Evolutionary conservation across 345 rosid genomes (phyloP), one percentile per base, ranked within the genome.

Genomic region (Sonneratia alba): DNA sequence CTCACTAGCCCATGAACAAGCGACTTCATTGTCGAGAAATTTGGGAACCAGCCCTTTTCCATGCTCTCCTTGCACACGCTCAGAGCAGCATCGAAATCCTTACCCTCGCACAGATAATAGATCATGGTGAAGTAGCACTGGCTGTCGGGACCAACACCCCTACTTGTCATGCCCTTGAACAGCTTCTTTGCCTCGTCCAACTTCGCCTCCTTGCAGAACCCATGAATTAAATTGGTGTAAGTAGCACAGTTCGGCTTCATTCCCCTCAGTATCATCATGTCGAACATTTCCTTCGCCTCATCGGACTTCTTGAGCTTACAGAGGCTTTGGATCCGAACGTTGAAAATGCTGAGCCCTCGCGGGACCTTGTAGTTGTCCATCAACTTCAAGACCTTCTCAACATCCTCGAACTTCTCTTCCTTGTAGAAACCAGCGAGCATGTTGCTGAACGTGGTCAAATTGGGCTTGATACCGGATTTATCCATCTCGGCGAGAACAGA

Each of bases 401-500:
- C 92, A 9, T 95, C 97, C 3, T 87, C 96, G 43, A 36, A 73
- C 85, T 83, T 95, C 78, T 85, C 91, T 73, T 90, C 99, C 18
- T 37, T 70, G 36, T 95, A 92, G 78, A 90, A 87, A 32, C 97
- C 99, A 49, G 82, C 71, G 48, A 95, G 74, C 84, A 86, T 70
- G 15, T 64, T 19, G 63, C 87, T 90, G 36, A 92, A 92, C 34
- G 78, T 85, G 1, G 78, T 73, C 2, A 80, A 61, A 7, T 80
- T 83, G 0, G 99, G 97, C 68, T 59, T 81, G 6, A 86, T 67
- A 7, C 86, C 79, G 64, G 85, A 85, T 75, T 82, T 85, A 70
- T 88, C 87, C 99, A 95, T 95, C 77, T 95, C 97, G 0, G 86
- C 85, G 72, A 95, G 49, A 22, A 87, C 66, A 1, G 97, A 92